These are phyloP conservation scores for Neurospora crassa DNA, from an alignment of 2,329 filamentous ascomycete species.

Conservation along the genomic window DNA sequence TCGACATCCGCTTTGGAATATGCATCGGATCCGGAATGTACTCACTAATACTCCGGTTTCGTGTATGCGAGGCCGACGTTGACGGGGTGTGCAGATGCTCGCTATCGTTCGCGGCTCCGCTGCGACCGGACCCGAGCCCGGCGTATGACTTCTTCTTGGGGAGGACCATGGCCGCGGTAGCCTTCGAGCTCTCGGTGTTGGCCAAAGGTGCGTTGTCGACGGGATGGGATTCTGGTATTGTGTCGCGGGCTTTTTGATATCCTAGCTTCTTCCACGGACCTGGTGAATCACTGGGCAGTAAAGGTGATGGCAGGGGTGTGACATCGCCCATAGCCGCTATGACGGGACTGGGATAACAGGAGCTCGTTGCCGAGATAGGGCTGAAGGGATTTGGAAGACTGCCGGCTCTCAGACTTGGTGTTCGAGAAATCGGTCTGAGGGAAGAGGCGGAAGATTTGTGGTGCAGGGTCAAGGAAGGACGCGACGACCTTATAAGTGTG, in stretches of 20 bases:
- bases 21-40: conserved; percentile 67
- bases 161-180: conserved; percentile 35
- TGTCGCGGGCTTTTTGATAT: conserved; percentile 38
- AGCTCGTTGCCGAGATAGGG: conserved; percentile 49
- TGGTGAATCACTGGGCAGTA: conserved; percentile 55
- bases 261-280: conserved; percentile 54
- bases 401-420: conserved; percentile 49
- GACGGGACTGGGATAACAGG: conserved; percentile 61
- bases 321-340: conserved; percentile 68
- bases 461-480: conserved; percentile 21
- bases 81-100: conserved; percentile 21
- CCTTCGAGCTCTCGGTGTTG: conserved; percentile 41
- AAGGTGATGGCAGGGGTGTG: conserved; percentile 69
- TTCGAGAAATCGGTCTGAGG: conserved; percentile 45
- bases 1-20: conserved; percentile 62
- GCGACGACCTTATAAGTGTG: conserved; percentile 15
- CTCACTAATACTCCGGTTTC: conserved; percentile 82
- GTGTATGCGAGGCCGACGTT: conserved; percentile 35
- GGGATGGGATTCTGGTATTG: conserved; percentile 24
- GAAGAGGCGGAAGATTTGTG: conserved; percentile 34
- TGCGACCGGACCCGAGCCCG: conserved; percentile 28
- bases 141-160: conserved; percentile 50
- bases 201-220: conserved; percentile 39
- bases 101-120: conserved; percentile 20
- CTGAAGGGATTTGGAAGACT: conserved; percentile 40